Percentiles rank a stretch among this genome's conserved stretches.
Evolutionary conservation across 176 grass and related monocot species (phyloP).

Genomic region (Rhynchospora pubera): DNA sequence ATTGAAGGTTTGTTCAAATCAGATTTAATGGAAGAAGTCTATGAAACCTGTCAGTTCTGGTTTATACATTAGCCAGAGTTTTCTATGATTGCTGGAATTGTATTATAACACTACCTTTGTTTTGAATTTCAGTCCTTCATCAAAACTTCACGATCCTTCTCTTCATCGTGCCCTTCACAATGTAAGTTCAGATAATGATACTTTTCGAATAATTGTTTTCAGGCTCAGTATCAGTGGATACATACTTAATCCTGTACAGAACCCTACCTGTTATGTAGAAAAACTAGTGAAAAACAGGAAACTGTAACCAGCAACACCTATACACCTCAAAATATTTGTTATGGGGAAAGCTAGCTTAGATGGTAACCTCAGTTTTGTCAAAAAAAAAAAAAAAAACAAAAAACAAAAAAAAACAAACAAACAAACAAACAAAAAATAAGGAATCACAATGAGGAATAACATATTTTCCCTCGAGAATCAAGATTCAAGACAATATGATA

Average conservation of each 20-base stretch:
- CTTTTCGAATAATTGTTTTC: neutral
- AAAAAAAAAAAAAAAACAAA: no score
- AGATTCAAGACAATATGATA: neutral
- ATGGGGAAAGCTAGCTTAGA: neutral
- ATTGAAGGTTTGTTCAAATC: neutral
- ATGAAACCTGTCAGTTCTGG: neutral
- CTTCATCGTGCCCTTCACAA: slow-evolving; percentile 92
- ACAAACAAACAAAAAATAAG: no score
- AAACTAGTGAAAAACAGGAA: neutral
- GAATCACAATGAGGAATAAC: no score
- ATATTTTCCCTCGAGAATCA: neutral
- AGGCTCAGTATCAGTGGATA: neutral
- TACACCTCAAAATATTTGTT: neutral
- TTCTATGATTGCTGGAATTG: neutral
- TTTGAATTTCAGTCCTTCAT: slow-evolving; percentile 65
- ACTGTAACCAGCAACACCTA: neutral
- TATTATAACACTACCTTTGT: neutral
- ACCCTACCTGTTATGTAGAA: neutral
- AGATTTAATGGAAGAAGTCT: neutral
- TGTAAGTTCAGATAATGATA: slow-evolving; percentile 40
- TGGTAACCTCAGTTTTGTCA: neutral
- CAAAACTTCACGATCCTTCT: slow-evolving; percentile 96
- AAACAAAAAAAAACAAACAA: no score
- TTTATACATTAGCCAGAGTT: neutral
- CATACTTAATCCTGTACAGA: neutral